Base-by-base conservation (phyloP, 1,284 basidiomycete species). In the Trichosporon sp. region DNA sequence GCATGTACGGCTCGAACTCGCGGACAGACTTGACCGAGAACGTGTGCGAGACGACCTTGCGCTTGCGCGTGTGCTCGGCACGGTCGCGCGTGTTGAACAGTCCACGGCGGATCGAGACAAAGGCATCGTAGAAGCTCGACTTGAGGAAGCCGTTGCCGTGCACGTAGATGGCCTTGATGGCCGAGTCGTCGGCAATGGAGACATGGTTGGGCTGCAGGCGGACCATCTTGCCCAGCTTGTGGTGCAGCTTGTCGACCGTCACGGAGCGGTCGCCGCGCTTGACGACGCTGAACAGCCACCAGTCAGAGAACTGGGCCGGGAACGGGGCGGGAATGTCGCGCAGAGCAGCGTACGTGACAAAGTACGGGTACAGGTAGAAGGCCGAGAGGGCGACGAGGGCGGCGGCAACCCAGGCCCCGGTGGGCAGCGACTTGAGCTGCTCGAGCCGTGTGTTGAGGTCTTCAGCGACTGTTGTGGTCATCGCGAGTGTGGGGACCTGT, bases 161-260 rank as follows among this genome's bases (percentile, higher is more conserved):
- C 1, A 86, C 81, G 64, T 82, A 93, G 16, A 94, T 83, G 67
- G 86, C 76, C 65, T 85, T 85, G 23, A 94, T 84, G 0, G 91
- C 91, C 0, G 86, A 86, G 0, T 91, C 89, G 74, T 91, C 88
- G 19, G 89, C 86, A 62, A 95, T 85, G 3, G 90, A 92, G 25
- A 93, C 81, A 73, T 94, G 90, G 76, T 93, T 92, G 0, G 92
- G 92, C 0, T 90, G 90, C 64, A 95, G 82, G 68, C 92, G 89
- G n/a, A 93, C 88, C 61, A 92, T 84, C 2, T 85, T 85, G 44
- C 90, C 90, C 68, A 91, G 85, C 81, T 87, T 87, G 74, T 84
- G 71, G 78, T 95, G 92, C 71, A 90, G 79, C 66, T 86, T 76
- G 73, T 95, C 91, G 2, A 95, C 87, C 2, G 84, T 80, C 70